These are phyloP conservation scores for Polytrichum formosum DNA, from an alignment of 225 moss, liverwort and hornwort species.

Conservation along the genomic window DNA sequence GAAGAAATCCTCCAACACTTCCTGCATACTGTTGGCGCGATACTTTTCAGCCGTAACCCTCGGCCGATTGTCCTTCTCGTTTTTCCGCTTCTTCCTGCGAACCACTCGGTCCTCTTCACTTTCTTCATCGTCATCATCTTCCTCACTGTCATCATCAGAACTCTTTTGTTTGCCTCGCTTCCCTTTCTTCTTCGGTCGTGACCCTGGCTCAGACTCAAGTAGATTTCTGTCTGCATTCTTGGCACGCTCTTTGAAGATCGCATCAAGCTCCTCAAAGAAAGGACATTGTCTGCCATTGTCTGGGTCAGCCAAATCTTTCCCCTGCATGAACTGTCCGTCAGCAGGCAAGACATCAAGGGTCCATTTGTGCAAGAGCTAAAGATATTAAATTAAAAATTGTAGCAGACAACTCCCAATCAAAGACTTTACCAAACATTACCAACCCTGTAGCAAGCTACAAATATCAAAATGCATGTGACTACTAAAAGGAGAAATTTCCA, in stretches of 20 bases:
- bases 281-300: slow-evolving; percentile 96
- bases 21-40: slow-evolving; percentile 98
- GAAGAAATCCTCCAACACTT: slow-evolving; percentile 96
- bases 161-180: slow-evolving; percentile 86
- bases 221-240: slow-evolving; percentile 86
- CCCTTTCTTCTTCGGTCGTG: slow-evolving; percentile 91
- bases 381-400: background rate
- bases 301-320: slow-evolving; percentile 87
- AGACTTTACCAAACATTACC: background rate
- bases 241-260: slow-evolving; percentile 94
- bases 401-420: background rate
- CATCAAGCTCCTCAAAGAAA: slow-evolving; percentile 94
- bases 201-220: slow-evolving; percentile 86
- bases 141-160: slow-evolving; percentile 91
- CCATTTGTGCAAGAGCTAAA: background rate
- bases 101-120: slow-evolving; percentile 91
- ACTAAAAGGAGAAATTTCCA: too few species aligned
- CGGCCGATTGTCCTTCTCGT: slow-evolving; percentile 91
- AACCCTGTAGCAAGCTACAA: too few species aligned
- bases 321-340: slow-evolving; percentile 57
- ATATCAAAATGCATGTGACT: too few species aligned
- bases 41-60: slow-evolving; percentile 96
- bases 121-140: slow-evolving; percentile 92
- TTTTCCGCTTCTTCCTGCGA: slow-evolving; percentile 84
- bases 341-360: slow-evolving; percentile 21